Evolutionary conservation across 1,139 yeast genomes (phyloP).

Genomic region (Geotrichum klebahnii): DNA sequence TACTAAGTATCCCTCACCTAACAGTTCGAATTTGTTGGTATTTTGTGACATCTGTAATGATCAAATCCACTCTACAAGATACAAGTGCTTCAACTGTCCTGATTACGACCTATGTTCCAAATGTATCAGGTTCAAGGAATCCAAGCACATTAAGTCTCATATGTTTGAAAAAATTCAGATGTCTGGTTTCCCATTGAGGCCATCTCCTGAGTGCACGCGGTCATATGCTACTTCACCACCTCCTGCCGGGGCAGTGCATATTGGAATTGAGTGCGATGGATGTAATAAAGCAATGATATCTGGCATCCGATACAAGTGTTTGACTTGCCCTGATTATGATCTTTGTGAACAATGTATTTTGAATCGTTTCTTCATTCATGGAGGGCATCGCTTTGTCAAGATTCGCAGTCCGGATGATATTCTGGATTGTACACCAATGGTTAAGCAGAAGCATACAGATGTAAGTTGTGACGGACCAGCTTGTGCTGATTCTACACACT

Average conservation of each 20-base stretch:
- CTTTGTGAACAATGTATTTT: conserved; percentile 44
- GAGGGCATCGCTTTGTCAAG: conserved; percentile 28
- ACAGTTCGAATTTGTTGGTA: background rate
- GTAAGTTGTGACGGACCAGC: conserved; percentile 46
- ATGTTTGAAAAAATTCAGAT: background rate
- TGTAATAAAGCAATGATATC: conserved; percentile 28
- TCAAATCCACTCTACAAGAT: background rate
- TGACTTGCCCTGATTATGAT: conserved; percentile 47
- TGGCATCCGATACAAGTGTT: conserved; percentile 47
- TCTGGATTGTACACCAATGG: background rate
- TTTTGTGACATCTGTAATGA: conserved; percentile 8
- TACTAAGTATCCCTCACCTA: background rate
- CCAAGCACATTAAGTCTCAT: background rate
- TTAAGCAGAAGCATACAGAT: conserved; percentile 26
- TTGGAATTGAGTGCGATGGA: conserved; percentile 19
- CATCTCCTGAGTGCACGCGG: background rate
- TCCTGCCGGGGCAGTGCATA: background rate
- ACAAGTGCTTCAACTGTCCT: conserved; percentile 1
- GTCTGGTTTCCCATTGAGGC: background rate
- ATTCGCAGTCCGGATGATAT: conserved; percentile 21
- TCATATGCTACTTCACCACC: background rate
- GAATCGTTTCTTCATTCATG: conserved; percentile 17
- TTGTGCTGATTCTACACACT: conserved; percentile 27
- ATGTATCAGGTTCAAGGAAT: background rate
- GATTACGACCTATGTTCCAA: conserved; percentile 9